Evolutionary conservation across 2,329 filamentous ascomycete species (phyloP), one percentile per base, ranked within the genome.

Genomic region (Cryphonectria radicalis): DNA sequence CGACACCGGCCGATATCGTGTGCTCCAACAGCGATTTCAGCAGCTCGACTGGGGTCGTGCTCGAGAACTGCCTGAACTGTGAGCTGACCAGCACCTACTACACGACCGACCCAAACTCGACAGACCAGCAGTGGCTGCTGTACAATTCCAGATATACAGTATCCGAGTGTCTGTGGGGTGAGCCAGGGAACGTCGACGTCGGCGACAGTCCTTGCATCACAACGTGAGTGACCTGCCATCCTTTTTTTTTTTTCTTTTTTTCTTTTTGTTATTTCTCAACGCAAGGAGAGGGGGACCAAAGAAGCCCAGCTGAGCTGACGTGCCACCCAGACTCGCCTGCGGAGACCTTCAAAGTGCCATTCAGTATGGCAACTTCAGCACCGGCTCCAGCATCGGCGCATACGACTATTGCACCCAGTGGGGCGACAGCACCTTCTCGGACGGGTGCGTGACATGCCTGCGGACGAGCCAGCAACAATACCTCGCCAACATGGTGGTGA

Each of bases 141-240:
- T 91, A 90, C 74, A 91, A 91, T 74, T 74, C 90, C 67, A 84
- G 89, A 76, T 90, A 85, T 75, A 82, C 87, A 7, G 74, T 86
- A 1, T 86, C 85, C 1, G 84, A 85, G 75, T 91, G 89, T 75
- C 75, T 91, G 0, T 91, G 84, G 72, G 86, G 85, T 2, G 77
- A 79, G 7, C 84, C 84, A 0, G 79, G 82, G 42, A 84, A 87
- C 68, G 75, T 81, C 1, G 74, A 82, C 14, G 76, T 81, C 14
- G 78, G 78, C 1, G 79, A 81, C 69, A 85, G 79, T 14, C 87
- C 85, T 11, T 88, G 89, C 74, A 79, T 84, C 17, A 90, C 87
- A 59, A 82, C 80, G 88, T 90, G 79, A 75, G 78, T 77, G 25
- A 28, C 11, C 35, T 68, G 19, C 17, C 57, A 35, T 35, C 43